A percentile compares a stretch with the other conserved stretches of the same genome.
Evolutionary conservation across 2,329 filamentous ascomycete species (phyloP).

Genomic region (Ceratocystis colombiana): DNA sequence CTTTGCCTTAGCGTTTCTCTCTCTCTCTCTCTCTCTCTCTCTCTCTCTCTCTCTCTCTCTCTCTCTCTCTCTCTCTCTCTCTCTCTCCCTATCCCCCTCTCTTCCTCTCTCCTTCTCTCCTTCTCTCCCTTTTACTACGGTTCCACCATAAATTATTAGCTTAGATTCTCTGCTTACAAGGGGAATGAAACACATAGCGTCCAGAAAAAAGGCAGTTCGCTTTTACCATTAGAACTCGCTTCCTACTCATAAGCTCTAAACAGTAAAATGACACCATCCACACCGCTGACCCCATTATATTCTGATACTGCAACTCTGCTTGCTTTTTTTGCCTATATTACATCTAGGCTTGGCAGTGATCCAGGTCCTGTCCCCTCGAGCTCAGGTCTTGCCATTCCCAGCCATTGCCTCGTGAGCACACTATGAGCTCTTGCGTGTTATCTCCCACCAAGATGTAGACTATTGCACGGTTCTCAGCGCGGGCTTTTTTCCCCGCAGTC

Average conservation of each 20-base stretch:
- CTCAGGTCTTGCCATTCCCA: not conserved
- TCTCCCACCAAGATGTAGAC: not conserved
- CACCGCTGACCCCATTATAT: not conserved
- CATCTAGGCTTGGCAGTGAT: not conserved
- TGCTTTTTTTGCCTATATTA: not conserved
- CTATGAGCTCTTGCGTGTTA: not conserved
- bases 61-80: not conserved
- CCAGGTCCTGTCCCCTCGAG: not conserved
- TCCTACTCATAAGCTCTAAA: not conserved
- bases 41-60: not conserved
- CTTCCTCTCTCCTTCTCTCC: not conserved
- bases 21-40: not conserved
- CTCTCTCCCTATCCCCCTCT: not conserved
- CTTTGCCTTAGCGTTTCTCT: not conserved
- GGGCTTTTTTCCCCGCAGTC: not conserved
- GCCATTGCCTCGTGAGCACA: not conserved
- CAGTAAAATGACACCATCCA: not conserved
- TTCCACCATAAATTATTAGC: not conserved
- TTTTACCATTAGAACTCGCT: not conserved
- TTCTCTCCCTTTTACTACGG: not conserved
- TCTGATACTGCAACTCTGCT: not conserved
- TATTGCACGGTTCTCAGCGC: not conserved
- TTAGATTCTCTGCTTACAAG: not conserved
- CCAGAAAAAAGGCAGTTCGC: not conserved
- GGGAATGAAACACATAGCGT: constrained; percentile 7